phyloP scores from a whole-genome alignment of 2,329 filamentous ascomycete species.

The Orbilia oligospora region DNA sequence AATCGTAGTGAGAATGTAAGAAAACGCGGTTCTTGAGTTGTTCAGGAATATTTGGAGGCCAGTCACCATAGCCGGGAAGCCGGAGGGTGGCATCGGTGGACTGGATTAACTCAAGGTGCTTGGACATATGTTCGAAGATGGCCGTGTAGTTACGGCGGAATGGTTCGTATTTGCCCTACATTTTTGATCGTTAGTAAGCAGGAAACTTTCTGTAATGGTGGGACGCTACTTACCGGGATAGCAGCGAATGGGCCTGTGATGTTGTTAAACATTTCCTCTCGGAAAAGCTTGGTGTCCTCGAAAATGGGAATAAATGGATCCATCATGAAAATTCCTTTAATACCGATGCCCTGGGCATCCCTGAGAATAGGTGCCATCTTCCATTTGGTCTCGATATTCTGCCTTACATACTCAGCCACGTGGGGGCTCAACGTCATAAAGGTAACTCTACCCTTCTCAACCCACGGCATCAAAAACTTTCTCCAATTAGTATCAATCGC shows the following conservation, averaged over 20 bases:
- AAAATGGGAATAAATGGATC: conserved; percentile 54
- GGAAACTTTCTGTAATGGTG: neutral
- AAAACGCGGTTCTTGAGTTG: conserved; percentile 61
- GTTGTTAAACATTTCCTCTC: conserved; percentile 44
- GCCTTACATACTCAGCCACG: conserved; percentile 63
- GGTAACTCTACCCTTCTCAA: conserved; percentile 62
- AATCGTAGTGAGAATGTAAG: conserved; percentile 63
- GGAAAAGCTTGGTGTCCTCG: conserved; percentile 47
- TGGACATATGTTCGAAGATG: conserved; percentile 63
- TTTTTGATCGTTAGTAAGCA: conserved; percentile 33
- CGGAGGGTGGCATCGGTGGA: conserved; percentile 61
- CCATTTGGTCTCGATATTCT: conserved; percentile 62
- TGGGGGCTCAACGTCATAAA: conserved; percentile 64
- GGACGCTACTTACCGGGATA: conserved; percentile 42
- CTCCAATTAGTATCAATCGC: conserved; percentile 36
- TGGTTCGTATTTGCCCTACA: conserved; percentile 65
- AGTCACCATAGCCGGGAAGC: conserved; percentile 62
- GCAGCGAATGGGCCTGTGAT: conserved; percentile 59
- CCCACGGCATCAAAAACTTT: conserved; percentile 61
- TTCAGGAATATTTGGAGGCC: conserved; percentile 62
- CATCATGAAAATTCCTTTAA: conserved; percentile 49
- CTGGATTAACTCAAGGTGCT: conserved; percentile 42
- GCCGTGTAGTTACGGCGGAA: conserved; percentile 63
- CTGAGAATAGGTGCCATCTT: conserved; percentile 46
- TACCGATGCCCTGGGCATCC: conserved; percentile 41